Evolutionary conservation across 2,329 filamentous ascomycete genomes (phyloP), one percentile per base, ranked within the genome.

Genomic region (Aspergillus proliferans): DNA sequence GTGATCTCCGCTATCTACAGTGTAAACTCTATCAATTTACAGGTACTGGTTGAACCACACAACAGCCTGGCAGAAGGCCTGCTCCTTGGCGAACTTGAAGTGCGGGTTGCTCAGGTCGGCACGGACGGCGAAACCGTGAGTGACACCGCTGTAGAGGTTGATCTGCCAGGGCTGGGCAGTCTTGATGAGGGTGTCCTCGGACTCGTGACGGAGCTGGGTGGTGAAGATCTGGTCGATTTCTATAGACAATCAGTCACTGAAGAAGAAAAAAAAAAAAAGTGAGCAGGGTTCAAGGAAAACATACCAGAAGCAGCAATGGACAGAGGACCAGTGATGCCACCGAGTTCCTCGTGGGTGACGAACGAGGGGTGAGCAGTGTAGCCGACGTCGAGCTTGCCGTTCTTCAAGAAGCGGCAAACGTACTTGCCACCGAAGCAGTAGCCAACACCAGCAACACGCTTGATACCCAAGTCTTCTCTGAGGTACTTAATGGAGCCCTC

Each of bases 341-440:
- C 72, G 44, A 89, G 78, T 68, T 89, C 86, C 2, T 81, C 80
- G 52, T 81, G 73, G 5, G 80, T 75, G 26, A 93, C 81, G 58
- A 90, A 90, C 22, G 82, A 87, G 0, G 88, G 88, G 68, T 93
- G 88, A 1, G 87, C 88, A 15, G 81, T 70, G 70, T 78, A 93
- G 36, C 86, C 88, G 47, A 80, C 86, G 47, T 87, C 77, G 56
- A 92, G 76, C 52, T 73, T 68, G 53, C 82, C 82, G 49, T 75
- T 76, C 72, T 77, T 70, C 61, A 83, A 77, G 74, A 84, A 86
- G 39, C 89, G 82, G 47, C 78, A 77, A 30, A 88, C 81, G 66
- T 87, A 90, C 80, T 87, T 87, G 48, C 78, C 86, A 34, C 87
- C 86, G 57, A 89, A 87, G 70, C 87, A 90, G 69, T 89, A 89